Conservation (phyloP, 1,139 yeast species). For the Candida anutae region DNA sequence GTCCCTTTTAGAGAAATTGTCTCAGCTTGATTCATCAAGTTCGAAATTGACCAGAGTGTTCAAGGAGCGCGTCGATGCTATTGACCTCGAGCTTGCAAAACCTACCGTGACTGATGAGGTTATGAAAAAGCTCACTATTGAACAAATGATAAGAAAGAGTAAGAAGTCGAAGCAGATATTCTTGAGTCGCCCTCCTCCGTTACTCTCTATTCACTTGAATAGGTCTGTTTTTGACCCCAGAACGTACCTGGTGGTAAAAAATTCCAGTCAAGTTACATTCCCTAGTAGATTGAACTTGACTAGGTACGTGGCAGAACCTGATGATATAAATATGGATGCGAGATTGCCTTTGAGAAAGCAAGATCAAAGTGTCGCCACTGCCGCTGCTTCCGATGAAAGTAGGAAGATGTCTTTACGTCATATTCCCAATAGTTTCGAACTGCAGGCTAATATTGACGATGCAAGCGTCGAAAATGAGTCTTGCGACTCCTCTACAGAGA, state of each 20-base stretch:
- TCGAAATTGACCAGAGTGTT: conserved; percentile 41
- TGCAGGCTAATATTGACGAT: neutral
- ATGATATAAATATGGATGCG: conserved; percentile 73
- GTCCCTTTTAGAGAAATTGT: conserved; percentile 38
- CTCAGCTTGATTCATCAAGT: conserved; percentile 14
- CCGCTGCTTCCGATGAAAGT: neutral
- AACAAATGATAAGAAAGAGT: conserved; percentile 66
- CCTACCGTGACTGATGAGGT: conserved; percentile 75
- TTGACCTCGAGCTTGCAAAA: conserved; percentile 50
- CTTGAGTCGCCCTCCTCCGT: conserved; percentile 77
- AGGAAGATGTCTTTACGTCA: neutral
- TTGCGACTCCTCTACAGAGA: neutral
- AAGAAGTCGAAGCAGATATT: conserved; percentile 77
- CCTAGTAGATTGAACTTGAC: conserved; percentile 60
- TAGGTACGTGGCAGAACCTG: conserved; percentile 62
- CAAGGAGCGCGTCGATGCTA: conserved; percentile 42
- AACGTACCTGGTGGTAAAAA: conserved; percentile 77
- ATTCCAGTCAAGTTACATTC: conserved; percentile 73
- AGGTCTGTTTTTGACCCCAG: conserved; percentile 87
- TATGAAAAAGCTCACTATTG: conserved; percentile 65
- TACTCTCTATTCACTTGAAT: conserved; percentile 78
- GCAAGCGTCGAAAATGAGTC: neutral
- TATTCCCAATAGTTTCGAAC: neutral
- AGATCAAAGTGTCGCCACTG: conserved; percentile 14
- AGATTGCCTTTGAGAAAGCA: conserved; percentile 64